A percentile compares a stretch with the other conserved stretches of the same genome.
phyloP scores from a whole-genome alignment of 805 yeast species.

The Ogataea philodendri region DNA sequence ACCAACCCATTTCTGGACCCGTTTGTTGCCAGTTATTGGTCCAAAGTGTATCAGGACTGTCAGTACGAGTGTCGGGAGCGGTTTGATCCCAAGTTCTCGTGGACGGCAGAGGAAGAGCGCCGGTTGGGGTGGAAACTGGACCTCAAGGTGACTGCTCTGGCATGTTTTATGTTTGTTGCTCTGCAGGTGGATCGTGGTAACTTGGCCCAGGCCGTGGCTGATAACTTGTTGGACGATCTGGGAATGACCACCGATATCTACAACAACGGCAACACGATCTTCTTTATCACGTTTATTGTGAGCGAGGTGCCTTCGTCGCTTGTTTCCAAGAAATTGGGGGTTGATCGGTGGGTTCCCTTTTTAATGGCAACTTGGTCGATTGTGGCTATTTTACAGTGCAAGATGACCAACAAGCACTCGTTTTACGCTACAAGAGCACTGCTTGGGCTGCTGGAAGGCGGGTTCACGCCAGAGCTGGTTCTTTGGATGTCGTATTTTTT shows the following conservation, averaged over 20 bases:
- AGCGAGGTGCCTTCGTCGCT: slow-evolving; percentile 43
- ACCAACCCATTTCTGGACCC: slow-evolving; percentile 31
- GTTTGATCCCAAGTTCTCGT: slow-evolving; percentile 37
- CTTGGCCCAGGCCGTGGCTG: slow-evolving; percentile 44
- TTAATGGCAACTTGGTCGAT: slow-evolving; percentile 44
- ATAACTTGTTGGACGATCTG: slow-evolving; percentile 42
- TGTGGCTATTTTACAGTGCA: slow-evolving; percentile 43
- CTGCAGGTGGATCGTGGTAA: slow-evolving; percentile 45
- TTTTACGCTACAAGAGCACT: slow-evolving; percentile 40
- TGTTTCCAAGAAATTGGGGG: slow-evolving; percentile 41
- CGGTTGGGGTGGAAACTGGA: slow-evolving; percentile 35
- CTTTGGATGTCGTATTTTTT: slow-evolving; percentile 20
- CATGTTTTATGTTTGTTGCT: slow-evolving; percentile 41
- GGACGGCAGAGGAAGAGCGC: slow-evolving; percentile 34
- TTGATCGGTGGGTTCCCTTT: slow-evolving; percentile 36
- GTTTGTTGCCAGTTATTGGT: slow-evolving; percentile 34
- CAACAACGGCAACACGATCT: slow-evolving; percentile 52
- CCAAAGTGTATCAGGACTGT: slow-evolving; percentile 32
- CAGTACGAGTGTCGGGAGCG: slow-evolving; percentile 36
- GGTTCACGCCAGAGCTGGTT: slow-evolving; percentile 32
- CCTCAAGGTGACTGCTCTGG: slow-evolving; percentile 40
- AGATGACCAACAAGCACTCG: slow-evolving; percentile 38
- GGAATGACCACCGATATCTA: slow-evolving; percentile 40
- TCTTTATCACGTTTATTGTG: slow-evolving; percentile 40
- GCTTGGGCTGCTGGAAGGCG: slow-evolving; percentile 43